Conservation (phyloP, 345 rosid species). For the Lagerstroemia speciosa region DNA sequence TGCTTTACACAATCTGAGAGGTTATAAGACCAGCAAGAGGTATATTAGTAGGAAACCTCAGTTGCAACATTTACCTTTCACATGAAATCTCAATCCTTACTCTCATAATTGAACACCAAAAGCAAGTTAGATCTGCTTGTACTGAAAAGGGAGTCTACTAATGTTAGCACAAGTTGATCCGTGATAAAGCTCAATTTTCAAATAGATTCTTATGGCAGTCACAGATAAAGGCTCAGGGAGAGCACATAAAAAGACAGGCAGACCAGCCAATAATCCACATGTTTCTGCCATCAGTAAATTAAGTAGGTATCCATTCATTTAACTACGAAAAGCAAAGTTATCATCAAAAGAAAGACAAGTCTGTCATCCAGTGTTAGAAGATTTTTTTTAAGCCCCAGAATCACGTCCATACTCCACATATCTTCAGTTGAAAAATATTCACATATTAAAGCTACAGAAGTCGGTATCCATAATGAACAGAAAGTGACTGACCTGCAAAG, state of each 20-base stretch:
- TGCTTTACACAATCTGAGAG: conserved; percentile 70
- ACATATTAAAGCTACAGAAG: neutral
- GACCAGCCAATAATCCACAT: too few relatives aligned
- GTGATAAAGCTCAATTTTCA: neutral
- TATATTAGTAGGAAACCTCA: neutral
- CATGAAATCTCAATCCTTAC: neutral
- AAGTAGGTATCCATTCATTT: too few relatives aligned
- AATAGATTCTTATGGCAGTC: neutral
- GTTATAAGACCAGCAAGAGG: neutral
- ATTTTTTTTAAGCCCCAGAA: too few relatives aligned
- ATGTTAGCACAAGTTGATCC: neutral
- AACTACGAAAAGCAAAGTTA: too few relatives aligned
- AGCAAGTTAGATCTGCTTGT: neutral
- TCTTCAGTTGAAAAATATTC: neutral
- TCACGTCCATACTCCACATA: neutral
- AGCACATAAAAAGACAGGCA: too few relatives aligned
- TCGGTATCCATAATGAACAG: neutral
- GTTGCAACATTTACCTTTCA: neutral
- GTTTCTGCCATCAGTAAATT: too few relatives aligned
- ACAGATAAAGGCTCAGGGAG: neutral
- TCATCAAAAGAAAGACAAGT: too few relatives aligned
- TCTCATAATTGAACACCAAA: neutral
- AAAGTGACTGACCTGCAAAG: conserved; percentile 43
- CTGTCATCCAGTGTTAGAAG: too few relatives aligned
- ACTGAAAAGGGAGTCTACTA: neutral